Evolutionary conservation across 2,329 filamentous ascomycete genomes (phyloP).

Genomic region (Alternaria sp.): DNA sequence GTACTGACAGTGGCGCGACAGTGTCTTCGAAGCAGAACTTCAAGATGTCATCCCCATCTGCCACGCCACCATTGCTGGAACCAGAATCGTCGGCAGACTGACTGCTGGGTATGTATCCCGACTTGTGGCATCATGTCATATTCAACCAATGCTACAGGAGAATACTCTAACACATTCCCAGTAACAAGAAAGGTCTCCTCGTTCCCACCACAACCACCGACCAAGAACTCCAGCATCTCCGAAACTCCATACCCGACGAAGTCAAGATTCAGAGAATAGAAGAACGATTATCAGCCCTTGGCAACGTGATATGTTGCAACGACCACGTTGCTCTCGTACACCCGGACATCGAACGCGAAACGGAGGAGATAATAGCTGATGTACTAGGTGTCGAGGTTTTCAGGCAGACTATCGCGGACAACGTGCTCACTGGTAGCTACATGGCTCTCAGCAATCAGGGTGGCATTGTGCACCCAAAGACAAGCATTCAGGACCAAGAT

Average conservation of each 20-base stretch:
- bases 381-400: constrained; percentile 90
- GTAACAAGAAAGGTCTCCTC: constrained; percentile 95
- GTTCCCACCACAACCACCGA: constrained; percentile 96
- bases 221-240: constrained; percentile 96
- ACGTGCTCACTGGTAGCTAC: constrained; percentile 95
- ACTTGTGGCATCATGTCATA: neutral
- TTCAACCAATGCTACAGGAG: neutral
- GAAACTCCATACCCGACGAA: constrained; percentile 89
- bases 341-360: constrained; percentile 95
- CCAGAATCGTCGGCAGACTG: constrained; percentile 92
- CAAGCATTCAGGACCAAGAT: constrained; percentile 95
- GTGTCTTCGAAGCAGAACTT: constrained; percentile 96
- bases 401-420: constrained; percentile 94
- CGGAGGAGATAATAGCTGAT: constrained; percentile 98
- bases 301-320: constrained; percentile 96
- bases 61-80: constrained; percentile 95
- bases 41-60: constrained; percentile 98
- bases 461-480: constrained; percentile 97
- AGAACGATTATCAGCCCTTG: constrained; percentile 92
- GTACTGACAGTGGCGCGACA: constrained; percentile 49
- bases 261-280: constrained; percentile 98
- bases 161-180: constrained; percentile 44
- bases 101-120: constrained; percentile 76
- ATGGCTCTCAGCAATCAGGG: constrained; percentile 97
- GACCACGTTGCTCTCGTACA: constrained; percentile 97